These are phyloP conservation scores for Penicillium subrubescens DNA, from an alignment of 495 filamentous ascomycete species.

Conservation along the genomic window DNA sequence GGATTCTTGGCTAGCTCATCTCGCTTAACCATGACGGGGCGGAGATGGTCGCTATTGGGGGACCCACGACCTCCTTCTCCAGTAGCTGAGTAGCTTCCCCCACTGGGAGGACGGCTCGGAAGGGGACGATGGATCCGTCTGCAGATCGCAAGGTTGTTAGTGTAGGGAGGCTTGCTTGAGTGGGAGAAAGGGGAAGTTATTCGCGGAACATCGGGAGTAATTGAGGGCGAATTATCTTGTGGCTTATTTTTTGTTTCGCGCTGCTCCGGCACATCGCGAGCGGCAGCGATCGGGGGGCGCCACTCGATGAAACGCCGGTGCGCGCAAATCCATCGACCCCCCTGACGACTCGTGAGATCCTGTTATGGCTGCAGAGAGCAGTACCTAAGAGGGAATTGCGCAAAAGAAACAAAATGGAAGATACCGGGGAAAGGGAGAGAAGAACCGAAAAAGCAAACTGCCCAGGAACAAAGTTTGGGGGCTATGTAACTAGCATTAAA, in stretches of 20 bases:
- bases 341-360: neutral
- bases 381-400: neutral
- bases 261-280: neutral
- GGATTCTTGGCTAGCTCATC: constrained; percentile 7
- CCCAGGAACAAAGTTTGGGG: neutral
- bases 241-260: neutral
- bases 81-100: neutral
- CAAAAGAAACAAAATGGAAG: neutral
- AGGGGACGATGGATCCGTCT: constrained; percentile 10
- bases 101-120: constrained; percentile 18
- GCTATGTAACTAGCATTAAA: constrained; percentile 1
- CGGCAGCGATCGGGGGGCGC: neutral
- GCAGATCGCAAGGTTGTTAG: constrained; percentile 13
- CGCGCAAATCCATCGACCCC: constrained; percentile 4
- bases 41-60: neutral
- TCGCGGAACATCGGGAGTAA: neutral
- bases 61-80: neutral
- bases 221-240: neutral
- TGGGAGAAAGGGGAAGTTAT: neutral
- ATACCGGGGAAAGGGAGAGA: neutral
- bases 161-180: neutral
- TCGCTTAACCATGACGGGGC: constrained; percentile 14
- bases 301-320: constrained; percentile 10
- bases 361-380: neutral
- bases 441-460: neutral